Conservation (phyloP, 257 asterid species). For the Penstemon eatonii region DNA sequence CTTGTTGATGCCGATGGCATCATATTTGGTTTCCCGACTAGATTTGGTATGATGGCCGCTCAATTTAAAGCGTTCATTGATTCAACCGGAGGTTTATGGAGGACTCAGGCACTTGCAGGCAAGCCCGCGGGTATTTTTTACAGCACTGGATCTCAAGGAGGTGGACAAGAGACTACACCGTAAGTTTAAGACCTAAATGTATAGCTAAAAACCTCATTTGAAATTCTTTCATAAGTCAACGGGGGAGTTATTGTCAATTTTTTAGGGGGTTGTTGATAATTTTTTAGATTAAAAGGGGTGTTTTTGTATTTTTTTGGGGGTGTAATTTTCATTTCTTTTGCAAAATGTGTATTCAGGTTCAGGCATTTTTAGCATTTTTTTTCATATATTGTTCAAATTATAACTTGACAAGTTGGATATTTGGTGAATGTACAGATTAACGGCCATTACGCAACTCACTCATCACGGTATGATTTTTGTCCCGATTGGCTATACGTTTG, state of each 20-base stretch:
- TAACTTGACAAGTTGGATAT: not conserved
- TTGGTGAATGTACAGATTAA: constrained; percentile 44
- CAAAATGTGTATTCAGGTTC: too few species aligned
- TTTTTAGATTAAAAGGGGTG: too few species aligned
- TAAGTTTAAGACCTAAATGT: constrained; percentile 23
- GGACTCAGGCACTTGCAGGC: constrained; percentile 52
- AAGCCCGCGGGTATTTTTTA: constrained; percentile 63
- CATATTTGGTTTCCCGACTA: constrained; percentile 66
- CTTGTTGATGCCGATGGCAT: constrained; percentile 56
- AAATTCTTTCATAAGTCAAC: too few species aligned
- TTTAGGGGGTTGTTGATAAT: too few species aligned
- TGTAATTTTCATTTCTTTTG: too few species aligned
- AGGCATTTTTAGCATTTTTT: too few species aligned
- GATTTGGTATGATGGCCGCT: constrained; percentile 76
- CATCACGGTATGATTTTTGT: constrained; percentile 75
- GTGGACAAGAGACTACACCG: constrained; percentile 75
- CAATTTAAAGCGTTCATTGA: constrained; percentile 63
- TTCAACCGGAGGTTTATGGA: constrained; percentile 61
- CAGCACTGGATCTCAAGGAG: constrained; percentile 68
- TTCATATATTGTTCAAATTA: too few species aligned
- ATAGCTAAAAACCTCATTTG: too few species aligned
- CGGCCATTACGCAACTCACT: constrained; percentile 64
- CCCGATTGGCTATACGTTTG: constrained; percentile 66
- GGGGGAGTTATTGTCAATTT: too few species aligned
- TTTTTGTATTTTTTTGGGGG: too few species aligned